Conservation (phyloP, 805 yeast genomes). For the Wickerhamiella kazuoi region DNA sequence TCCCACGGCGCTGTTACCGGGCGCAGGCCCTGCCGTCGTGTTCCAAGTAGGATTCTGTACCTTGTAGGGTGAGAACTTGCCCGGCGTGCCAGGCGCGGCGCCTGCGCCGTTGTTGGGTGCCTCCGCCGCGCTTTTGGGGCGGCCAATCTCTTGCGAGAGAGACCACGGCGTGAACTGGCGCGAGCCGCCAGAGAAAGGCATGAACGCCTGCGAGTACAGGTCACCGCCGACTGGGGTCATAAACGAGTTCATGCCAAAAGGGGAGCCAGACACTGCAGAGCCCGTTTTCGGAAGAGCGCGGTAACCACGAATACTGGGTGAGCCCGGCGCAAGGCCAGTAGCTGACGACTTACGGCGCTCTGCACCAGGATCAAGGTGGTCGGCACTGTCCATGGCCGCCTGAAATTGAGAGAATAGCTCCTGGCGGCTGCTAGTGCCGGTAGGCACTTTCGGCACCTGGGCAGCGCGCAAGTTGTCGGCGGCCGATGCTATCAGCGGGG, state of each 20-base stretch:
- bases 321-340: not conserved
- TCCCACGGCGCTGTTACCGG: too few relatives aligned
- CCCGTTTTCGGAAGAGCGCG: not conserved
- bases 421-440: not conserved
- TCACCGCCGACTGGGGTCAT: constrained; percentile 6
- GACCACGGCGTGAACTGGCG: constrained; percentile 15
- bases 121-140: constrained; percentile 16
- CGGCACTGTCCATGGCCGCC: not conserved
- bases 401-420: not conserved
- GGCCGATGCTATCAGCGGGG: not conserved
- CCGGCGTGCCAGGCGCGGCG: not conserved
- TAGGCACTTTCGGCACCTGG: not conserved
- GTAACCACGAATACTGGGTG: not conserved
- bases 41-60: not conserved
- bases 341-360: not conserved
- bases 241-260: constrained; percentile 4
- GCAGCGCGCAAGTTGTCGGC: not conserved
- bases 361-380: not conserved
- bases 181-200: constrained; percentile 8
- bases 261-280: constrained; percentile 2
- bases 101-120: not conserved
- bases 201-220: constrained; percentile 14
- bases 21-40: not conserved
- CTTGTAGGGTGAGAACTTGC: not conserved
- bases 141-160: constrained; percentile 11